A percentile compares a stretch with the other conserved stretches of the same genome.
phyloP scores from a whole-genome alignment of 768 basidiomycete species.

The Mycena polygramma region DNA sequence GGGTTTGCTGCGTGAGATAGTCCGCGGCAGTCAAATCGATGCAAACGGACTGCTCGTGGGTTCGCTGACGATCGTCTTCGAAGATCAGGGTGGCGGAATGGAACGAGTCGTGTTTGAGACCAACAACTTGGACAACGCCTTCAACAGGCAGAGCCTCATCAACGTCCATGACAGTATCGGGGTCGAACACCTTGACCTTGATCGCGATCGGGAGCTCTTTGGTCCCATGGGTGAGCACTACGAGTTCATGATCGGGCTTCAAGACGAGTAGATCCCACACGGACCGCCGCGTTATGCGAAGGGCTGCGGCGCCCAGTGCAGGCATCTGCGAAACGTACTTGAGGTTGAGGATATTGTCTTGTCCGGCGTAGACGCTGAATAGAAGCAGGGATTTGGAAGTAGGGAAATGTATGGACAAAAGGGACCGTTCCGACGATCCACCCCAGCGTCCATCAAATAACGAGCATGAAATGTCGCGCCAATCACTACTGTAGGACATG shows the following conservation, averaged over 20 bases:
- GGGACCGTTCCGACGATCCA: constrained; percentile 62
- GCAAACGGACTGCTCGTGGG: constrained; percentile 21
- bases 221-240: constrained; percentile 73
- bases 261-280: constrained; percentile 81
- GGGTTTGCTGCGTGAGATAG: constrained; percentile 66
- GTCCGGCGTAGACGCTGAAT: constrained; percentile 60
- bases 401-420: constrained; percentile 71
- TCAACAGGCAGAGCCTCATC: constrained; percentile 16
- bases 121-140: constrained; percentile 48
- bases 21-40: constrained; percentile 71
- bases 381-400: constrained; percentile 58
- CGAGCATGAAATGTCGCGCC: constrained; percentile 65
- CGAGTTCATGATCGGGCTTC: constrained; percentile 65
- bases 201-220: constrained; percentile 51
- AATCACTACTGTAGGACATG: constrained; percentile 51
- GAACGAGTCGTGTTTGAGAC: constrained; percentile 61
- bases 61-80: constrained; percentile 56
- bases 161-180: constrained; percentile 31
- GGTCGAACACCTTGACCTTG: constrained; percentile 44
- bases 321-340: constrained; percentile 49
- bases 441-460: constrained; percentile 78
- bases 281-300: constrained; percentile 72
- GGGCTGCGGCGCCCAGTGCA: constrained; percentile 67
- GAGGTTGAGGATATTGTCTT: constrained; percentile 58
- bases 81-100: constrained; percentile 69